Base-by-base conservation (phyloP, 257 asterid genomes). In the Pogostemon cablin region DNA sequence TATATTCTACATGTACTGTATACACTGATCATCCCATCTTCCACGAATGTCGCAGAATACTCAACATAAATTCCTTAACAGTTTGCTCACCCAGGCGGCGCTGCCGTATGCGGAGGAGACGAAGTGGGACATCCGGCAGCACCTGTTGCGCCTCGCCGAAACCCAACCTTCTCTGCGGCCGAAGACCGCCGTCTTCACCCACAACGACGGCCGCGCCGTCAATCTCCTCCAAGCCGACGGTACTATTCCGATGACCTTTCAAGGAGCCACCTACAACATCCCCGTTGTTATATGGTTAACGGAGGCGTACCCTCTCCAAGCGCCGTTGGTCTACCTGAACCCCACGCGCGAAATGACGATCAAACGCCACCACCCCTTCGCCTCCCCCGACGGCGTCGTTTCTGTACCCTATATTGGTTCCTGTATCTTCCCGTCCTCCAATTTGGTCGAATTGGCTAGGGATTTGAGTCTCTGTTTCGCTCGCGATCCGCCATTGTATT, bases 161-260 rank as follows among this genome's bases (percentile, higher is more conserved):
- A 64, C 86, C 4, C 82, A 73, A 70, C 95, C 99, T n/a, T 86
- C 96, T 32, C 90, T 91, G 25, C 90, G 80, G 64, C 93, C 95
- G 15, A 90, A 85, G 71, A 84, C 95, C 62, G 90, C 91, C 62
- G 83, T 83, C 39, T 93, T 84, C 81, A 93, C 96, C 42, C 99
- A 93, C 87, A 93, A 91, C 93, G 96, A 93, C 70, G 99, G 99
- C 78, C 84, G 96, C 44, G 71, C 92, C 41, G 90, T 89, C 71
- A 87, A 83, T 71, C 91, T 93, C 72, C 92, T 93, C 62, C 96
- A 93, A 62, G 92, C 95, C 42, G 88, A 89, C 63, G 99, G 99
- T 48, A 91, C 97, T 39, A 82, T 87, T 11, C 99, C 97, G 67
- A 89, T 89, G 91, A 44, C 79, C 38, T 89, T 68, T 79, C 88